A percentile compares a stretch with the other conserved stretches of the same genome.
phyloP scores from a whole-genome alignment of 2,329 filamentous ascomycete species.

The Pezicula neosporulosa region DNA sequence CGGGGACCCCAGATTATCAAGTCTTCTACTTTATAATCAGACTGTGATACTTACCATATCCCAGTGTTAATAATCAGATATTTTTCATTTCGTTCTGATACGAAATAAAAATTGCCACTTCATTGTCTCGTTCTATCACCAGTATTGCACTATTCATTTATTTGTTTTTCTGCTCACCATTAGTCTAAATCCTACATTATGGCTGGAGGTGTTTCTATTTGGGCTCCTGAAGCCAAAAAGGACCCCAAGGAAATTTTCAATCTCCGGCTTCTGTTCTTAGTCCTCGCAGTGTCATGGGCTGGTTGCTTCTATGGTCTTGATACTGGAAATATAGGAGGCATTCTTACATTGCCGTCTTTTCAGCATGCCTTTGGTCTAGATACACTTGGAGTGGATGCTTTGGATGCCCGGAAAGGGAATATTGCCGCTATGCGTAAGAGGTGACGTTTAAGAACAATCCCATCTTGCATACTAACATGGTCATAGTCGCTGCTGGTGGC shows the following conservation, averaged over 20 bases:
- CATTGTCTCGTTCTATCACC: too few relatives aligned
- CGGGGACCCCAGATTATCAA: background rate
- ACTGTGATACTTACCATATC: too few relatives aligned
- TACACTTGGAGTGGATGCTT: background rate
- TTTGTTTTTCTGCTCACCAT: background rate
- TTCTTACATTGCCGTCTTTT: background rate
- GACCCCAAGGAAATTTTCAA: slow-evolving; percentile 3
- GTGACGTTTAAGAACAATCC: background rate
- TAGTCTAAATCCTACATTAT: background rate
- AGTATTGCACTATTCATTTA: background rate
- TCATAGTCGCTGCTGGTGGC: background rate
- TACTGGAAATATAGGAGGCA: slow-evolving; percentile 2
- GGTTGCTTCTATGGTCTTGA: slow-evolving; percentile 3
- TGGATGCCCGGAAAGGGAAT: background rate
- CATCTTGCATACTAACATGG: background rate
- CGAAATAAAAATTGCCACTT: too few relatives aligned
- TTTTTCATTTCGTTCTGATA: too few relatives aligned
- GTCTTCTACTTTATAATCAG: too few relatives aligned
- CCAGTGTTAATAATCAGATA: too few relatives aligned
- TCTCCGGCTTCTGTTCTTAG: background rate
- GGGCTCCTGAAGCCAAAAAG: slow-evolving; percentile 1
- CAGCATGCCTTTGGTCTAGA: slow-evolving; percentile 3
- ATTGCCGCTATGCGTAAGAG: slow-evolving; percentile 2
- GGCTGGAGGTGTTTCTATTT: background rate
- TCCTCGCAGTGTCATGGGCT: background rate